These are phyloP conservation scores for Quillaja saponaria DNA, from an alignment of 306 rosid species.

Conservation along the genomic window DNA sequence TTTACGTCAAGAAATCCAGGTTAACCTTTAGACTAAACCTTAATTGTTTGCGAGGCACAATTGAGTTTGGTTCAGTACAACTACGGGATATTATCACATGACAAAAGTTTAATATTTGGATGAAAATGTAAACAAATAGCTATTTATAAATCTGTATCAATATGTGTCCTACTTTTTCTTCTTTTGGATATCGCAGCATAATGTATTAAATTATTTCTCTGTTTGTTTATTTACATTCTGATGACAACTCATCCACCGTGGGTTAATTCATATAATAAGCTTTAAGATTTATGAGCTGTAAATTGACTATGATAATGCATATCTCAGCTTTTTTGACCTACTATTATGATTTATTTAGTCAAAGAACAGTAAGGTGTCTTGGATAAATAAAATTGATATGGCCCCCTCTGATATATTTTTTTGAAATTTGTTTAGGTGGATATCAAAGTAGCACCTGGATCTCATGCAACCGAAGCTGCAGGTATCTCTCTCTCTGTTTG, in stretches of 20 bases:
- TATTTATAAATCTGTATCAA: not conserved
- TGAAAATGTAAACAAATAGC: constrained; percentile 5
- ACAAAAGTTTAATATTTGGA: not conserved
- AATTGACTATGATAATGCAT: not conserved
- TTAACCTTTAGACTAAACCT: constrained; percentile 6
- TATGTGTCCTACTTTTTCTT: not conserved
- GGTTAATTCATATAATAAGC: constrained; percentile 3
- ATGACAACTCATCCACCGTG: not conserved
- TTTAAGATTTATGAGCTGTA: not conserved
- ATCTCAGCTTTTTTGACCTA: constrained; percentile 7
- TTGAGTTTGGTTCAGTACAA: constrained; percentile 1
- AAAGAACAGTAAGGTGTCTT: not conserved
- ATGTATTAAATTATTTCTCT: not conserved
- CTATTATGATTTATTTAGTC: too few species aligned
- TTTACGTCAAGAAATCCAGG: not conserved
- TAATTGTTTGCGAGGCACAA: not conserved
- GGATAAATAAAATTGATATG: too few species aligned
- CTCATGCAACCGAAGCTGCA: constrained; percentile 88
- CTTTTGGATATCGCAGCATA: too few species aligned
- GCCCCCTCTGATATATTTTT: too few species aligned
- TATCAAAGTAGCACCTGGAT: constrained; percentile 91
- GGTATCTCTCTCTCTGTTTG: constrained; percentile 43
- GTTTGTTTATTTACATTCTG: constrained; percentile 9
- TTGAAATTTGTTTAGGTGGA: constrained; percentile 70
- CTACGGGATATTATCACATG: not conserved